Conservation (phyloP, 2,329 filamentous ascomycete species). For the Dryadomyces quercivorus region DNA sequence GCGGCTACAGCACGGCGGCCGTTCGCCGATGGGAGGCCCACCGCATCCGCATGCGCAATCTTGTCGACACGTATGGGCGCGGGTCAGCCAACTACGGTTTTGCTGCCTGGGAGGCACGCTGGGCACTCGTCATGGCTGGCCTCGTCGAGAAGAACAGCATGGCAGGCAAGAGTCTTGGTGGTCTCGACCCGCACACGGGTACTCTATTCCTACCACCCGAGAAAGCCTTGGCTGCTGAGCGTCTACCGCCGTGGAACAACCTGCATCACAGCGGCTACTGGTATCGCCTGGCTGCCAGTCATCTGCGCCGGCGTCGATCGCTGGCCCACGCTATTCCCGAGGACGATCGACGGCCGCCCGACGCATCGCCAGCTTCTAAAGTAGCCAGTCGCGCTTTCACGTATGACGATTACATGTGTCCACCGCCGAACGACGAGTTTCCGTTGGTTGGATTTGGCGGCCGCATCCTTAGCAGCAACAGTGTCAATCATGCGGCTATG, state of each 20-base stretch:
- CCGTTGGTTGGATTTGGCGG: constrained; percentile 24
- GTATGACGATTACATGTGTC: constrained; percentile 57
- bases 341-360: constrained; percentile 42
- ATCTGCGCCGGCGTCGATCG: constrained; percentile 38
- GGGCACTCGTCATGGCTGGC: constrained; percentile 50
- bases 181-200: constrained; percentile 30
- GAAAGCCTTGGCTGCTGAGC: constrained; percentile 37
- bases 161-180: constrained; percentile 17
- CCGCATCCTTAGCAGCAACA: constrained; percentile 13
- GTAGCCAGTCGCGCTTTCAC: constrained; percentile 38
- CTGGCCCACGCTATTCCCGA: constrained; percentile 46
- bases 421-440: constrained; percentile 47
- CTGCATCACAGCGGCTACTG: constrained; percentile 58
- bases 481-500: constrained; percentile 42
- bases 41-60: constrained; percentile 57
- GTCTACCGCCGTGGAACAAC: constrained; percentile 49
- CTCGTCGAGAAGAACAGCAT: constrained; percentile 43
- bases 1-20: constrained; percentile 64
- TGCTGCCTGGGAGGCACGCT: constrained; percentile 82
- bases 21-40: constrained; percentile 73
- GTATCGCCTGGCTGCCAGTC: constrained; percentile 48
- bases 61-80: constrained; percentile 72
- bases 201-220: constrained; percentile 43
- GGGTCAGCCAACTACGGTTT: constrained; percentile 85
- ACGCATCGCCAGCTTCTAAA: constrained; percentile 31